phyloP scores from a whole-genome alignment of 441 rosid genomes.

The Euphorbia celastroides region DNA sequence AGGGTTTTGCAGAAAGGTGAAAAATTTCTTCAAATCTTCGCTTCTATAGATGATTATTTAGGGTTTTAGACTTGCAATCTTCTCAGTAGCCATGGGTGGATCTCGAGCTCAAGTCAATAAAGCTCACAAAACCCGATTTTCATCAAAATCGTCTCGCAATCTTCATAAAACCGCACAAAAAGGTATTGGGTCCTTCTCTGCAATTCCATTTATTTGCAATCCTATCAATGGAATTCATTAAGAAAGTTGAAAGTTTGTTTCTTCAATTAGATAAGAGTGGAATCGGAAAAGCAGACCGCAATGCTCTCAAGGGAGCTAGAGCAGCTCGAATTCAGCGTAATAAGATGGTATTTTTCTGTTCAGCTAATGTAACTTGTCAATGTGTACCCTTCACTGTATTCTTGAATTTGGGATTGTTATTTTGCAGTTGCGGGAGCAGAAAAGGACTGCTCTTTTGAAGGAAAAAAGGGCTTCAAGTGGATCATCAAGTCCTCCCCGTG shows the following conservation, averaged over 20 bases:
- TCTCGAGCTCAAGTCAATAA: conserved; percentile 82
- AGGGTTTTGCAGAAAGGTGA: conserved; percentile 1
- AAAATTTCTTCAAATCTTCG: neutral
- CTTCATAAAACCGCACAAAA: conserved; percentile 60
- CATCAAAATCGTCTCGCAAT: conserved; percentile 78
- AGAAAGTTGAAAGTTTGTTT: neutral
- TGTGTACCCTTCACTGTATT: neutral
- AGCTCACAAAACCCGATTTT: conserved; percentile 74
- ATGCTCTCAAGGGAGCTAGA: conserved; percentile 56
- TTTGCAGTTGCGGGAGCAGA: conserved; percentile 73
- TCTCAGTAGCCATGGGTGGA: conserved; percentile 53
- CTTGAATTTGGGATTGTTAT: neutral
- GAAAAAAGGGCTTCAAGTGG: conserved; percentile 73
- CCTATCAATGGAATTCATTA: neutral
- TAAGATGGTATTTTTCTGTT: conserved; percentile 51
- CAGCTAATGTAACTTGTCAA: neutral
- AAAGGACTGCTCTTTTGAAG: conserved; percentile 63
- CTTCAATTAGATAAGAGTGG: conserved; percentile 47
- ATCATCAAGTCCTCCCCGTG: conserved; percentile 61
- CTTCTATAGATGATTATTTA: neutral
- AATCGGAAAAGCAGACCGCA: conserved; percentile 56
- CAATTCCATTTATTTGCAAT: neutral
- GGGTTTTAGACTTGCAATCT: neutral
- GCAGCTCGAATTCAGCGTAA: conserved; percentile 74
- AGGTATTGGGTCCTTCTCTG: conserved; percentile 30